phyloP scores from a whole-genome alignment of 129 eudicot genomes.

The Solidago caesia region DNA sequence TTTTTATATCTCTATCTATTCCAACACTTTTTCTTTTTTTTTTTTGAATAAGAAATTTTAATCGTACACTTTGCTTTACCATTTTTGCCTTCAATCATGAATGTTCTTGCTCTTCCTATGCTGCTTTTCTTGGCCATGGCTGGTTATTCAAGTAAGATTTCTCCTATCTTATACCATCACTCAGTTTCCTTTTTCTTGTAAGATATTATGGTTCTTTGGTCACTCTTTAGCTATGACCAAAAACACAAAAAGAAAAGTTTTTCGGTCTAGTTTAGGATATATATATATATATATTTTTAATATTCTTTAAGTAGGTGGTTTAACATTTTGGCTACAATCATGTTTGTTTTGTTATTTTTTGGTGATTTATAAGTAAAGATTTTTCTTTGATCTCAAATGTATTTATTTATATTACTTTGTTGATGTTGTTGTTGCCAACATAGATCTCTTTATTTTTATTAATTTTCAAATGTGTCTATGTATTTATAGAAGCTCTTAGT shows the following conservation, averaged over 20 bases:
- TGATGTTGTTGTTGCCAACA: too few species aligned
- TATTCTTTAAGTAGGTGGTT: not conserved
- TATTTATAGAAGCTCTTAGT: too few species aligned
- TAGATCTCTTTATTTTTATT: too few species aligned
- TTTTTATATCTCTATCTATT: slow-evolving; percentile 11
- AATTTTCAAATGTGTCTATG: too few species aligned
- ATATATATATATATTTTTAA: too few species aligned
- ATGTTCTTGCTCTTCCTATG: slow-evolving; percentile 29
- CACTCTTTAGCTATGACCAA: not conserved
- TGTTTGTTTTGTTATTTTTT: slow-evolving; percentile 7
- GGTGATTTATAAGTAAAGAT: not conserved
- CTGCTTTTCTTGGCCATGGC: slow-evolving; percentile 25
- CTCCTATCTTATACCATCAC: not conserved
- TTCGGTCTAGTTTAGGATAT: too few species aligned
- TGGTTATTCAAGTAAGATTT: slow-evolving; percentile 40
- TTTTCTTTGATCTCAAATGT: not conserved
- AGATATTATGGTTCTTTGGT: not conserved
- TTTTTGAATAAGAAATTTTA: not conserved
- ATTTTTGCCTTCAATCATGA: slow-evolving; percentile 30
- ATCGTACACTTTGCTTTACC: slow-evolving; percentile 15
- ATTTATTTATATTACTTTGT: not conserved
- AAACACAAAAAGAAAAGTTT: too few species aligned
- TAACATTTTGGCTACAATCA: not conserved
- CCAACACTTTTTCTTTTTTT: not conserved
- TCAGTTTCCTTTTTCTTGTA: not conserved